Evolutionary conservation across 306 rosid species (phyloP), one percentile per base, ranked within the genome.

Genomic region (Gleditsia sinensis): DNA sequence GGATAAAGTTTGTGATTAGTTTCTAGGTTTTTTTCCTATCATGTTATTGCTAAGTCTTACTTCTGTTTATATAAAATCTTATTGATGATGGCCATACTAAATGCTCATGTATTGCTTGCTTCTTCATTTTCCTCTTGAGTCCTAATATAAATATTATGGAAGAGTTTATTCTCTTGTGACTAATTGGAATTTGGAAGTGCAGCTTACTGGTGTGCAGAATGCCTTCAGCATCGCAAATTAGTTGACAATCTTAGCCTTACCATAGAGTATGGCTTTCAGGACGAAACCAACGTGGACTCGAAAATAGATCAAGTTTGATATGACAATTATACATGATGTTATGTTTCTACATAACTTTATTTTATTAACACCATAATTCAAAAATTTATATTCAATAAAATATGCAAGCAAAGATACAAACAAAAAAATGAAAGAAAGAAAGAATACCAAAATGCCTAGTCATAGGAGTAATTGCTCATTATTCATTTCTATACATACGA

Each of bases 171-270:
- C 55, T 80, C 20, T 7, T 77, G 23, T 67, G 65, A 74, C 76
- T 75, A 74, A 83, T n/a, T n/a, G n/a, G n/a, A n/a, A n/a, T n/a
- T 46, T 56, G 39, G 58, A 49, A 34, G 27, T 85, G 73, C 68
- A 64, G 80, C 7, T 78, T 69, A 27, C 48, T 81, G 87, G 94
- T 87, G 91, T 88, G 98, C 91, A 84, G 96, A 94, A 74, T 90
- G 94, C 55, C 84, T 77, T 39, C 78, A 54, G 82, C 80, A 90
- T 87, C 91, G 87, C 86, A 88, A 86, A 74, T 78, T 93, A 69
- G 93, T 84, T 34, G 97, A 93, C 80, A 87, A 87, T 81, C 93
- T 87, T 43, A 92, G 91, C 57, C 91, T 93, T 37, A 78, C 87
- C 16, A 83, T 78, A 17, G 93, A 89, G 79, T 87, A 87, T 36